Base-by-base conservation (phyloP, 495 filamentous ascomycete genomes). In the Glarea lozoyensis region DNA sequence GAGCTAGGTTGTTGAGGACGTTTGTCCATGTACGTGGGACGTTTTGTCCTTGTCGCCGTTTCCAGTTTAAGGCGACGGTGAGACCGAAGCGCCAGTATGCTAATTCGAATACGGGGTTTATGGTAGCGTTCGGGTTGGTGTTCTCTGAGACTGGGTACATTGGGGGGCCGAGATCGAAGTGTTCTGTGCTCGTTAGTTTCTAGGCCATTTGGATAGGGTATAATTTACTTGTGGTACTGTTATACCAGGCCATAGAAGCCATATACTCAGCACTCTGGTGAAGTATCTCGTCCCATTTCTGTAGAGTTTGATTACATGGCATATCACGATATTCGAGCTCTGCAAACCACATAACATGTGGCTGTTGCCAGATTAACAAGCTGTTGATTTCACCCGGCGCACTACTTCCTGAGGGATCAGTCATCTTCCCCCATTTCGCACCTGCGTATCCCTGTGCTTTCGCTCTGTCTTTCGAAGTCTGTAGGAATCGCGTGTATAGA, bases 401-500 rank as follows among this genome's bases (percentile, higher is more conserved):
- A 30, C 61, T 66, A 39, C 72, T 57, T 35, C 75, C 73, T 3
- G 66, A 65, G 0, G 73, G 67, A 50, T 76, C 75, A 5, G 65
- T 74, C 72, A 76, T 76, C 55, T 79, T 79, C 6, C 75, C 72
- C 66, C 70, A 69, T 40, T 71, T 63, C 7, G 72, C 69, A 3
- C 73, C 75, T 1, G 48, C 43, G 48, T 77, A 79, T 10, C 73
- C 72, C 45, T 75, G 72, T 0, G 45, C 34, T 6, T 41, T 25
- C 1, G 75, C 73, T 27, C 75, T 63, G 5, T 63, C 59, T 9
- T 64, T 43, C 2, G 66, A 67, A 0, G 66, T 66, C 4, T 57
- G 54, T 0, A 79, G 59, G 46, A 72, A 72, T 9, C 62, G 61
- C 9, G 54, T 37, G 58, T 76, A 79, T 5, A 63, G 61, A 31